Evolutionary conservation across 257 asterid genomes (phyloP).

Genomic region (Mitragyna speciosa): DNA sequence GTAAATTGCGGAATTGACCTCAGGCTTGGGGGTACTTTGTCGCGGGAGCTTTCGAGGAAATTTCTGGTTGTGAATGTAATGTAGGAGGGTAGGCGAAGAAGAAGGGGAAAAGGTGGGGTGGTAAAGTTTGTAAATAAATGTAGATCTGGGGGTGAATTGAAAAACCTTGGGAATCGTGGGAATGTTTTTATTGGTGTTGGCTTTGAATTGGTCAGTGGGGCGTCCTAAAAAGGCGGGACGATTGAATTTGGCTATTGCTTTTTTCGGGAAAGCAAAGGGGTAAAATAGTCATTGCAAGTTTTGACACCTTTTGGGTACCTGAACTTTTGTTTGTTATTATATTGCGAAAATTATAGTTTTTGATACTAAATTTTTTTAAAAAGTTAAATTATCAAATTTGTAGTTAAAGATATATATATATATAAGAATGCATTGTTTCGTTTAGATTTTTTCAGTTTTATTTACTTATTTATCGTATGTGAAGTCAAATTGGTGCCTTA

Average conservation of each 20-base stretch:
- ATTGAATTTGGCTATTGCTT: neutral
- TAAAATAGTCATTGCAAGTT: neutral
- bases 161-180: neutral
- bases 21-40: neutral
- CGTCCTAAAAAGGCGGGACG: neutral
- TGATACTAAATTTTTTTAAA: too few species aligned
- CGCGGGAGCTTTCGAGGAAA: neutral
- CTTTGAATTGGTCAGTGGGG: neutral
- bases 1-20: conserved; percentile 8
- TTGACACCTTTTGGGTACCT: neutral
- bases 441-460: too few species aligned
- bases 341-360: too few species aligned
- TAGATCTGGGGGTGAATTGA: neutral
- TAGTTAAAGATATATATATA: too few species aligned
- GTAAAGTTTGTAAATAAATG: conserved; percentile 5
- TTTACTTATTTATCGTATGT: too few species aligned
- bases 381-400: too few species aligned
- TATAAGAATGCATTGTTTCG: too few species aligned
- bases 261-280: neutral
- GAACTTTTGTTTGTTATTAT: too few species aligned
- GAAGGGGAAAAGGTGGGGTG: neutral
- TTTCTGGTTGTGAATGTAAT: neutral
- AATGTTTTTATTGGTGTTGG: neutral
- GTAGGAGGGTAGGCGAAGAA: neutral
- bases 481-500: too few species aligned